Evolutionary conservation across 164 flowering plant genomes (phyloP).

Genomic region (Stephania cephalantha): DNA sequence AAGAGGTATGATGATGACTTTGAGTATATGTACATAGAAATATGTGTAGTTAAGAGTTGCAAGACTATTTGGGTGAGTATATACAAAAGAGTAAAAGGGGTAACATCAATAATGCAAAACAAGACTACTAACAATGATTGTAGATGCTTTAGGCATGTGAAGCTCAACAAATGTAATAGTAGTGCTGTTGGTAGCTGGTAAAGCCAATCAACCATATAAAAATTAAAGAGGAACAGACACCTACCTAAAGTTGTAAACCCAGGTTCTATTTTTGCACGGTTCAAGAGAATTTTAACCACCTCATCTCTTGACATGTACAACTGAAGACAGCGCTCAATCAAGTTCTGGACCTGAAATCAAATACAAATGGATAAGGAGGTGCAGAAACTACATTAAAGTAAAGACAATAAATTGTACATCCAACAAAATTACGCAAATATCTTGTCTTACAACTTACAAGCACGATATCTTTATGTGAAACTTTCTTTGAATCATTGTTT

Average conservation of each 20-base stretch:
- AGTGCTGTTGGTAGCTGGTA: background rate
- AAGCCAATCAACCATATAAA: slow-evolving; percentile 1
- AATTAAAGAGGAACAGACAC: slow-evolving; percentile 6
- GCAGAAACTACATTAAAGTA: background rate
- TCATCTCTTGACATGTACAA: slow-evolving; percentile 91
- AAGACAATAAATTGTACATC: background rate
- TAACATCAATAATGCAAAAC: background rate
- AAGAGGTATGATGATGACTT: too few species aligned
- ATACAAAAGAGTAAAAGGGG: background rate
- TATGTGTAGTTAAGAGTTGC: background rate
- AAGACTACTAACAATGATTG: background rate
- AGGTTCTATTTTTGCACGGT: slow-evolving; percentile 89
- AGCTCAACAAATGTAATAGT: background rate
- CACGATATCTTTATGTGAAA: slow-evolving; percentile 84
- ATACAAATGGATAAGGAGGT: background rate
- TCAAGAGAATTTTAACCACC: slow-evolving; percentile 81
- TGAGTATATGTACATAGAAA: background rate
- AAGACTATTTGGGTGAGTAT: background rate
- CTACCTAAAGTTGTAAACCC: slow-evolving; percentile 90
- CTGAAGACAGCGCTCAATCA: slow-evolving; percentile 89
- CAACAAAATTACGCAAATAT: background rate
- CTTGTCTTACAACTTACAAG: slow-evolving; percentile 67
- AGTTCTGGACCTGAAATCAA: slow-evolving; percentile 73
- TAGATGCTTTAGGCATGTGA: background rate
- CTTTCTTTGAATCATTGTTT: slow-evolving; percentile 70